These are phyloP conservation scores for Lachancea thermotolerans DNA, from an alignment of 805 yeast genomes.

Conservation along the genomic window DNA sequence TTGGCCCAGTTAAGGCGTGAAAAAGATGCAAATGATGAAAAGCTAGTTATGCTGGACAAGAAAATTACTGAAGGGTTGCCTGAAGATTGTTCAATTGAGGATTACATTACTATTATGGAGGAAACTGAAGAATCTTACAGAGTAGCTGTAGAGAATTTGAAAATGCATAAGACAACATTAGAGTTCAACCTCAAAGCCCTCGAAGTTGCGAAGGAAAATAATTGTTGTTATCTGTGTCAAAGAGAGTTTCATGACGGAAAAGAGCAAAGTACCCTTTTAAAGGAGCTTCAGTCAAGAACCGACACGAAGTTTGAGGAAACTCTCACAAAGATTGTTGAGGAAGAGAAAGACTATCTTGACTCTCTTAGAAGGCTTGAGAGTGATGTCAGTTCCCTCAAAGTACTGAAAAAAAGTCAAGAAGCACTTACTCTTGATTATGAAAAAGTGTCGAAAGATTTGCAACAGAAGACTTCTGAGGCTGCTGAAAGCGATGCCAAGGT, in stretches of 20 bases:
- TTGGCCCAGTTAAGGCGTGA: constrained; percentile 10
- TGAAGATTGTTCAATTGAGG: constrained; percentile 38
- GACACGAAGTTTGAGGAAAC: constrained; percentile 30
- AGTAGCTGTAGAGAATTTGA: constrained; percentile 55
- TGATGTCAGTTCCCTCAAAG: constrained; percentile 16
- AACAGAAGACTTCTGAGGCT: constrained; percentile 14
- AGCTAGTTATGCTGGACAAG: constrained; percentile 11
- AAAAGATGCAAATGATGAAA: constrained; percentile 8
- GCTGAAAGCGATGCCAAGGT: constrained; percentile 27
- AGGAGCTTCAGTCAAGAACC: constrained; percentile 28
- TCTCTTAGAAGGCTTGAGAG: constrained; percentile 18
- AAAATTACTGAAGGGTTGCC: constrained; percentile 30
- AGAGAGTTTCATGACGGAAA: constrained; percentile 48
- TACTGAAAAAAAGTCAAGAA: constrained; percentile 6
- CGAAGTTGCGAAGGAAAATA: constrained; percentile 47
- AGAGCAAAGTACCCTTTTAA: constrained; percentile 21
- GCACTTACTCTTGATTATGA: constrained; percentile 9
- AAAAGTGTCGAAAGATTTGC: background rate
- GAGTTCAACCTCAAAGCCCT: constrained; percentile 67
- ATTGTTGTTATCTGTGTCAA: constrained; percentile 67
- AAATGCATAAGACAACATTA: constrained; percentile 61
- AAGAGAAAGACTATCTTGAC: constrained; percentile 29
- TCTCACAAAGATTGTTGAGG: constrained; percentile 30
- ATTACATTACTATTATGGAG: constrained; percentile 43
- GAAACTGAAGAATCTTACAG: constrained; percentile 59